phyloP scores from a whole-genome alignment of 2,329 filamentous ascomycete genomes.

The Pseudocercospora crystallina region DNA sequence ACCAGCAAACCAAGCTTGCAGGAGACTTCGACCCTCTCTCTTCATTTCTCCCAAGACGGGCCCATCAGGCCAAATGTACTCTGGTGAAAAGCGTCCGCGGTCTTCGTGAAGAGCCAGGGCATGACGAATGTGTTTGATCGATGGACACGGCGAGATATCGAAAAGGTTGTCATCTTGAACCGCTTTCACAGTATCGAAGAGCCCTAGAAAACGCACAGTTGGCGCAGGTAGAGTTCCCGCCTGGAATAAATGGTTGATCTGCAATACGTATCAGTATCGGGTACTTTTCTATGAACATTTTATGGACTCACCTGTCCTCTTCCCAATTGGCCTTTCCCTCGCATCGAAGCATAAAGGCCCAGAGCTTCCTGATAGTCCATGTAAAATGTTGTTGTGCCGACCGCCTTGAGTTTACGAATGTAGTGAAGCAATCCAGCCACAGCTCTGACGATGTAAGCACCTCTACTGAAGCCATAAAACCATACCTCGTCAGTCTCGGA shows the following conservation, averaged over 20 bases:
- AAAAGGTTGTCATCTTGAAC: too few relatives aligned
- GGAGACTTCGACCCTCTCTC: constrained; percentile 24
- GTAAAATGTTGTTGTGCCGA: constrained; percentile 27
- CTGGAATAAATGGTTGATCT: too few relatives aligned
- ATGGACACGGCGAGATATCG: too few relatives aligned
- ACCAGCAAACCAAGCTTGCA: constrained; percentile 44
- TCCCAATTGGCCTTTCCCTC: constrained; percentile 11
- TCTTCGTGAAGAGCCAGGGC: constrained; percentile 42
- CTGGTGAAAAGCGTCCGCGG: constrained; percentile 27
- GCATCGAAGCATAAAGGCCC: constrained; percentile 3
- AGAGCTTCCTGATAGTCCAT: constrained; percentile 29
- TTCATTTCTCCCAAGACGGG: constrained; percentile 7
- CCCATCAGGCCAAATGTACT: constrained; percentile 22
- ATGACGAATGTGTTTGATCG: too few relatives aligned
- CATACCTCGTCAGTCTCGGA: constrained; percentile 38
- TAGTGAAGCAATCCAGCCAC: constrained; percentile 41
- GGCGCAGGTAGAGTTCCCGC: too few relatives aligned
- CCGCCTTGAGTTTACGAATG: constrained; percentile 28
- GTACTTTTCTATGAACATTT: too few relatives aligned
- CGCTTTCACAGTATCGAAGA: too few relatives aligned
- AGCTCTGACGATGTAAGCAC: constrained; percentile 41
- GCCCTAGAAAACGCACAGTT: too few relatives aligned
- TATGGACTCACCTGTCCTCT: too few relatives aligned
- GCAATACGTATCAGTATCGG: too few relatives aligned
- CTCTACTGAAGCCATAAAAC: constrained; percentile 42